Conservation (phyloP, 495 filamentous ascomycete genomes). For the Aspergillus campestris region DNA sequence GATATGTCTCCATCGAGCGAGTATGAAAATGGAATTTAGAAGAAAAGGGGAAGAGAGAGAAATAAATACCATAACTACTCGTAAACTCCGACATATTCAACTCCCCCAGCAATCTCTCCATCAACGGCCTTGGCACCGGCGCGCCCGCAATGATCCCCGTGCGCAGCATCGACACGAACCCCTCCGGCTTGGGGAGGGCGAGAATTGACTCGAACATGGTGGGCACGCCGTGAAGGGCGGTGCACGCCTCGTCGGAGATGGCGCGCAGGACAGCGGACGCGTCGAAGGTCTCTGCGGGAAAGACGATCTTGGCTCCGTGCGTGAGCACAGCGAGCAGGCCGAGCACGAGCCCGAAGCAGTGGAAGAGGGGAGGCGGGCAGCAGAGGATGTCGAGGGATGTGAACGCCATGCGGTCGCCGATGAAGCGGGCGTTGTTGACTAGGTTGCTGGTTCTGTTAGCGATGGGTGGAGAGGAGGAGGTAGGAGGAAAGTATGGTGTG, state of each 20-base stretch:
- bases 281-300: constrained; percentile 58
- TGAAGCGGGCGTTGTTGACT: constrained; percentile 61
- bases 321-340: constrained; percentile 59
- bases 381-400: constrained; percentile 55
- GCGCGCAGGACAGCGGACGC: constrained; percentile 48
- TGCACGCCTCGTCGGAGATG: constrained; percentile 55
- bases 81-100: constrained; percentile 63
- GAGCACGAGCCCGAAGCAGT: constrained; percentile 67
- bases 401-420: constrained; percentile 60
- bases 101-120: constrained; percentile 51
- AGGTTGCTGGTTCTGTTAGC: constrained; percentile 43
- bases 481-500: neutral
- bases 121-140: constrained; percentile 54
- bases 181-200: constrained; percentile 37
- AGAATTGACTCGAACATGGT: constrained; percentile 66
- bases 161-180: constrained; percentile 43
- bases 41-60: too few relatives aligned
- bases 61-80: constrained; percentile 47
- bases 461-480: too few relatives aligned
- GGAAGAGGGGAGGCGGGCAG: constrained; percentile 64
- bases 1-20: neutral
- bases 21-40: too few relatives aligned
- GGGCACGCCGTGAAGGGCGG: constrained; percentile 62
- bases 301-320: constrained; percentile 58
- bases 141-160: constrained; percentile 65